These are phyloP conservation scores for Mycena metata DNA, from an alignment of 768 basidiomycete genomes.

Conservation along the genomic window DNA sequence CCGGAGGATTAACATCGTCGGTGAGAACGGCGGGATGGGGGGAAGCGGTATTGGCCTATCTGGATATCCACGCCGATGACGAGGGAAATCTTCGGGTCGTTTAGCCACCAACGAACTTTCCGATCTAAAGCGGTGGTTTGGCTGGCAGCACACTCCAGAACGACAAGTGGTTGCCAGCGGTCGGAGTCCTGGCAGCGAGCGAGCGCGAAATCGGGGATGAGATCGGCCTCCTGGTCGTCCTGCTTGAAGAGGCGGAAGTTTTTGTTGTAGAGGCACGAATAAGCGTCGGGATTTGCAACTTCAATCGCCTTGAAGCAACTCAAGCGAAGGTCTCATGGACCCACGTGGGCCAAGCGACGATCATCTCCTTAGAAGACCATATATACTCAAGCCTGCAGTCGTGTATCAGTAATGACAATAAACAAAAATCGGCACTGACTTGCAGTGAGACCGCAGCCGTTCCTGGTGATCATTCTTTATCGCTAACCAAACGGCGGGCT, in stretches of 20 bases:
- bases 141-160: neutral
- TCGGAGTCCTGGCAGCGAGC: neutral
- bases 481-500: no score
- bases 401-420: no score
- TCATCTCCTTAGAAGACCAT: neutral
- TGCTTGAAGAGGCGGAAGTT: neutral
- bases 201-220: neutral
- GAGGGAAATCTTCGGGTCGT: neutral
- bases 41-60: neutral
- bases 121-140: neutral
- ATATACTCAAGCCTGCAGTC: no score
- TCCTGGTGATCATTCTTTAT: no score
- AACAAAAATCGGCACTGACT: no score
- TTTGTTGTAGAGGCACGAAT: neutral
- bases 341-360: neutral
- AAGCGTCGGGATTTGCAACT: neutral
- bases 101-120: neutral
- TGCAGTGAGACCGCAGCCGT: no score
- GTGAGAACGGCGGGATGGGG: neutral
- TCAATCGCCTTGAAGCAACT: neutral
- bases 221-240: neutral
- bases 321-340: neutral
- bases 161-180: neutral
- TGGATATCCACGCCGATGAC: neutral
- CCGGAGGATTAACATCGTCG: neutral